These are phyloP conservation scores for Macrolepiota fuliginosa DNA, from an alignment of 768 basidiomycete genomes.

Conservation along the genomic window DNA sequence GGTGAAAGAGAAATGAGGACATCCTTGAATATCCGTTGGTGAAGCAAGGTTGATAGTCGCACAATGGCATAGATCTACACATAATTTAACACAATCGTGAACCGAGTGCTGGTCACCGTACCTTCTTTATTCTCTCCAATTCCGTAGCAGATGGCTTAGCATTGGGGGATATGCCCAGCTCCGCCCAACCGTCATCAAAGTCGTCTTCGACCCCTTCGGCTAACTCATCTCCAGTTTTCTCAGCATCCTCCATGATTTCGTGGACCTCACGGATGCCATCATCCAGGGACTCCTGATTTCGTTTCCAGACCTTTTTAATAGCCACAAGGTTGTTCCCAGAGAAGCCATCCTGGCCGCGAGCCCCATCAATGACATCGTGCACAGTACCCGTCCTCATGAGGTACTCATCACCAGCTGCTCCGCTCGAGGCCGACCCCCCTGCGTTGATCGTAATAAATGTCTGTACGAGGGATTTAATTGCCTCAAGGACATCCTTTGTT, in stretches of 20 bases:
- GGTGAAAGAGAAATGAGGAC: conserved; percentile 34
- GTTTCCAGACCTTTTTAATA: conserved; percentile 48
- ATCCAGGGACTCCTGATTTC: conserved; percentile 53
- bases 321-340: conserved; percentile 58
- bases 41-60: conserved; percentile 57
- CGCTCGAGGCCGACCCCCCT: background rate
- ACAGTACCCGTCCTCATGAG: conserved; percentile 56
- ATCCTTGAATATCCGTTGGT: conserved; percentile 57
- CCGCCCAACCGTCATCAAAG: conserved; percentile 63
- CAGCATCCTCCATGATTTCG: conserved; percentile 45
- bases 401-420: conserved; percentile 37
- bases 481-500: conserved; percentile 40
- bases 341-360: conserved; percentile 43
- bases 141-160: conserved; percentile 47
- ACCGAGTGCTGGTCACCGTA: conserved; percentile 19
- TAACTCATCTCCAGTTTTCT: conserved; percentile 24
- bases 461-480: conserved; percentile 42
- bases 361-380: conserved; percentile 57
- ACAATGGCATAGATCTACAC: conserved; percentile 57
- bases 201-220: conserved; percentile 30
- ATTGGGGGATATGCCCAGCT: conserved; percentile 51
- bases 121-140: conserved; percentile 58
- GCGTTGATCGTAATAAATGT: conserved; percentile 30
- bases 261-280: conserved; percentile 61
- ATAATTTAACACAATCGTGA: conserved; percentile 4